Evolutionary conservation across 805 yeast genomes (phyloP), one percentile per base, ranked within the genome.

Genomic region (Starmerella sirachaensis): DNA sequence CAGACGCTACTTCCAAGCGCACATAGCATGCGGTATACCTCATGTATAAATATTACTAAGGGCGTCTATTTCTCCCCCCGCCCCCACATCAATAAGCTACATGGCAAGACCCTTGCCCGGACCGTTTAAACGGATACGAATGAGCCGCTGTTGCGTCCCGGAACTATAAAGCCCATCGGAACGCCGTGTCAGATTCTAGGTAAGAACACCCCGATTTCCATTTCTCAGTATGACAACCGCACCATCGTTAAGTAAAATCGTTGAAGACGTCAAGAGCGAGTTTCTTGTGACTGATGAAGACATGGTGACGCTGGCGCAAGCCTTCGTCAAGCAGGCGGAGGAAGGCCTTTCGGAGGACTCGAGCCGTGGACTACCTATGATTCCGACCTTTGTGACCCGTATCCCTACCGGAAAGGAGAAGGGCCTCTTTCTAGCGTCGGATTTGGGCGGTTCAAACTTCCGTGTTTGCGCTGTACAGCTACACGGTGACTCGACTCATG

Each of bases 361-460:
- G 16, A 51, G 49, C 31, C 46, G 56, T 18, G 60, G 61, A 5
- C 43, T 63, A 53, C 57, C 65, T 28, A 91, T 88, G 98, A 83
- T 91, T 51, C 97, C 97, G 25, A 73, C 94, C 1, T 88, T 60
- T 55, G 94, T 88, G 23, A 82, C 94, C 7, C 68, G 71, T 9
- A 70, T 83, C 40, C 98, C 98, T 17, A 70, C 69, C 29, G 98
- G 98, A 30, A 66, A 70, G 33, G 98, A 88, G 57, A 66, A 65
- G 38, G 97, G 97, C 31, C 65, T 81, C 27, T 74, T 69, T 45
- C 63, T 88, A 43, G 97, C 97, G 38, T 94, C 91, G 4, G 97
- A 88, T 56, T 67, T 88, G 37, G 98, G 98, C 45, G 97, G 97
- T 35, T 86, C 97, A 41, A 86, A 91, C 59, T 84, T 88, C 62